These are phyloP conservation scores for Ceratonia siliqua DNA, from an alignment of 306 rosid genomes.

Conservation along the genomic window DNA sequence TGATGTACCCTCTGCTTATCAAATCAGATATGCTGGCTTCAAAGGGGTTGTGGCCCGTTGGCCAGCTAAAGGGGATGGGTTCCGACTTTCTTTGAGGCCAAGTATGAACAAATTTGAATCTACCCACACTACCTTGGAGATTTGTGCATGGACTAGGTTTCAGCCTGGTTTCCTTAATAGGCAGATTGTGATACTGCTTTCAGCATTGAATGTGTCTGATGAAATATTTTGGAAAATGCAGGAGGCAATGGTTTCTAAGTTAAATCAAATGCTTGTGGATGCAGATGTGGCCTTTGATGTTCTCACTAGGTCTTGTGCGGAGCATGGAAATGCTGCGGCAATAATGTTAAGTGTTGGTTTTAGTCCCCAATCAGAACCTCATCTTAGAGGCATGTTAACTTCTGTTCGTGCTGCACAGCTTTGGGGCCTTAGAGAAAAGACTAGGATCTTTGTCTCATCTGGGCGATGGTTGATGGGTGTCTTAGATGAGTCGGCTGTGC, in stretches of 20 bases:
- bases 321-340: conserved; percentile 82
- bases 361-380: conserved; percentile 82
- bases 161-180: conserved; percentile 73
- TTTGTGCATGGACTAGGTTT: conserved; percentile 73
- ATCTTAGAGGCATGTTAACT: conserved; percentile 67
- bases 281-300: conserved; percentile 65
- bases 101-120: conserved; percentile 65
- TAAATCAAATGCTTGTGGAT: conserved; percentile 50
- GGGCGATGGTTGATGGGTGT: conserved; percentile 76
- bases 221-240: conserved; percentile 64
- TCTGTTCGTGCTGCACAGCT: conserved; percentile 64
- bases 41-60: conserved; percentile 74
- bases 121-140: conserved; percentile 52
- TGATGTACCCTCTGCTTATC: conserved; percentile 58
- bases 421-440: conserved; percentile 70
- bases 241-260: conserved; percentile 55
- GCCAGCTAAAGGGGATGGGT: conserved; percentile 50
- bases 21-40: conserved; percentile 68
- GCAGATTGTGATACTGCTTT: conserved; percentile 62
- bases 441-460: conserved; percentile 63
- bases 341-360: conserved; percentile 94
- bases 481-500: conserved; percentile 57
- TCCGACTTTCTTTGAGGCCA: conserved; percentile 52
- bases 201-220: conserved; percentile 50
- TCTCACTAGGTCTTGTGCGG: conserved; percentile 65